Base-by-base conservation (phyloP, 805 yeast species). In the Metschnikowia aberdeeniae region DNA sequence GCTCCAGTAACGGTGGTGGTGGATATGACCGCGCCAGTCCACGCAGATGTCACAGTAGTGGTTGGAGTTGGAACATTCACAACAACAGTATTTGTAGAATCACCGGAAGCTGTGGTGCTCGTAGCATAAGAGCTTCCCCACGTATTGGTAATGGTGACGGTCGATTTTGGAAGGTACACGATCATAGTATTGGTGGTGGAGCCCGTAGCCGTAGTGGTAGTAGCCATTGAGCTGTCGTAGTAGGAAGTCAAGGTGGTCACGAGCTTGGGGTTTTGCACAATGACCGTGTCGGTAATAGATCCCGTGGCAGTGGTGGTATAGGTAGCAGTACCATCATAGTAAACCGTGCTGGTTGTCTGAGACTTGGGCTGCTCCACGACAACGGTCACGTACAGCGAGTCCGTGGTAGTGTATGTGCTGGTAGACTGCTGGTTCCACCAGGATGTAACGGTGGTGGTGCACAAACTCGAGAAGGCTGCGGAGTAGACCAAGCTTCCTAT, bases 31-130 rank as follows among this genome's bases (percentile, higher is more conserved):
- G 30, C 5, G 1, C 29, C 34, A 6, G 34, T 27, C 44, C 39
- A 41, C 6, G 24, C 28, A 4, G 19, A 17, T 5, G 41, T 34
- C 3, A 22, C n/a, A 5, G 35, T 39, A 8, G 45, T 47, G 19
- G 48, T 43, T 19, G 54, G 46, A 12, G 52, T 42, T n/a, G 56
- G 49, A 19, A 46, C 57, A 26, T 54, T 52, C 24, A 57, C 49
- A n/a, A 47, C 34, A 14, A 46, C 46, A 13, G 50, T 43, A 8
- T 37, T 49, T 22, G 19, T 35, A 22, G 34, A 34, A 5, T 26
- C 35, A 20, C 35, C 42, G 4, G 42, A 4, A 4, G 29, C 17
- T 8, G 27, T 34, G 7, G 54, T 50, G 12, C 31, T 28, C 13
- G 54, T 45, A 12, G 29, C 37, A n/a, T 14, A n/a, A 11, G 35